Percentiles rank a stretch among this genome's conserved stretches.
These are phyloP conservation scores for Oryza rufipogon DNA, from an alignment of 176 grass and related monocot genomes.

Conservation along the genomic window DNA sequence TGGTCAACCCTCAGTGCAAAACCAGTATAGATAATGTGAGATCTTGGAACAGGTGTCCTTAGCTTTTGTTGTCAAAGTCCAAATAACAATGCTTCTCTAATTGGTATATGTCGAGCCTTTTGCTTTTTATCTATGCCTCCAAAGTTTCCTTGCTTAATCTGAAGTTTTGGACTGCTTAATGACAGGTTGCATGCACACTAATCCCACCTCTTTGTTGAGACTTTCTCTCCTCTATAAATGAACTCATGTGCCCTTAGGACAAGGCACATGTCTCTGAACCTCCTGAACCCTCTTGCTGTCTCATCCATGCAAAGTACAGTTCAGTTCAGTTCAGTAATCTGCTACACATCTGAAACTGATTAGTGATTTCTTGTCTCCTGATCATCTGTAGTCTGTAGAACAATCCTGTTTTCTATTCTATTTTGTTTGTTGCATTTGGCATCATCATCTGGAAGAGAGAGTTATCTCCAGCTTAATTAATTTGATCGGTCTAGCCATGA, in stretches of 20 bases:
- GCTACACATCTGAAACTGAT: not conserved
- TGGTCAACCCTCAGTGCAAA: not conserved
- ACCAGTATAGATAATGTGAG: not conserved
- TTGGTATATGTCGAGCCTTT: constrained; percentile 22
- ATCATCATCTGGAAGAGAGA: not conserved
- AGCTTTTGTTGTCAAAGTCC: not conserved
- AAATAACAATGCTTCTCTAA: not conserved
- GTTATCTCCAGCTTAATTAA: too few relatives aligned
- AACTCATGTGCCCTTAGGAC: constrained; percentile 23
- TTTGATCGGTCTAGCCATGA: constrained; percentile 8
- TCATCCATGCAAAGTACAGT: not conserved
- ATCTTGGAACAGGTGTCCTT: not conserved
- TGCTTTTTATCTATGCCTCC: constrained; percentile 11
- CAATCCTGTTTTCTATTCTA: not conserved
- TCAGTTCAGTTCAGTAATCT: not conserved
- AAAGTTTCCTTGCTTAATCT: not conserved
- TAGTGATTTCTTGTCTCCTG: not conserved
- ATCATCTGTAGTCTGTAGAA: too few relatives aligned
- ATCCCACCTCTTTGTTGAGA: not conserved
- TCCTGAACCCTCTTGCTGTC: not conserved
- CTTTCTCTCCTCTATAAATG: constrained; percentile 45
- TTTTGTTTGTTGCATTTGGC: constrained; percentile 6
- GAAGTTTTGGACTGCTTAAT: not conserved
- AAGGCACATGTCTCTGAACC: constrained; percentile 37
- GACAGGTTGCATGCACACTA: constrained; percentile 15